Evolutionary conservation across 192 early-diverging fungal species (phyloP).

Genomic region (Chytriomyces sp.): DNA sequence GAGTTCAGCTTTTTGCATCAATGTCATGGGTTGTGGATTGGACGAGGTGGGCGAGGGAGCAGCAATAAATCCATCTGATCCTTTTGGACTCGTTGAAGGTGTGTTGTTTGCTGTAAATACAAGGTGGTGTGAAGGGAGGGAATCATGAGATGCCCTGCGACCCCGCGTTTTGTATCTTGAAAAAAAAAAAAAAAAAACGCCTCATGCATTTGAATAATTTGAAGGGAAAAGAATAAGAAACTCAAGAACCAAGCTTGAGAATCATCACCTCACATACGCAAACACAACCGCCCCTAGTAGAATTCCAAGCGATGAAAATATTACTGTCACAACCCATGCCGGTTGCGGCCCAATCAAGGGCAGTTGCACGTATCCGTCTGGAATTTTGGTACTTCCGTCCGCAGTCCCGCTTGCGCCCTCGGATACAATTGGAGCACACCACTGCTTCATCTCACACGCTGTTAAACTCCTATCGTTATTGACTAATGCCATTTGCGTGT

Average conservation of each 20-base stretch:
- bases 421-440: slow-evolving; percentile 2
- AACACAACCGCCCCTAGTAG: neutral
- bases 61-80: neutral
- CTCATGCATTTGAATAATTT: too few species aligned
- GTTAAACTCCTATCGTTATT: neutral
- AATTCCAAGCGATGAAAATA: slow-evolving; percentile 14
- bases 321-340: slow-evolving; percentile 16
- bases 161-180: too few species aligned
- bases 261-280: neutral
- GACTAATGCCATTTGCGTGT: slow-evolving; percentile 12
- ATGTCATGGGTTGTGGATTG: neutral
- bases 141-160: too few species aligned
- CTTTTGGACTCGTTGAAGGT: neutral
- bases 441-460: neutral
- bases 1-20: neutral
- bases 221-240: too few species aligned
- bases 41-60: neutral
- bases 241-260: too few species aligned
- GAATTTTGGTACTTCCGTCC: neutral
- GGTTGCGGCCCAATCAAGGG: slow-evolving; percentile 16
- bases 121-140: too few species aligned
- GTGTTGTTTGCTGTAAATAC: neutral
- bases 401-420: too few species aligned
- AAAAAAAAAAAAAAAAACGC: too few species aligned
- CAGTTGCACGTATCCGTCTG: slow-evolving; percentile 5